These are phyloP conservation scores for Podila verticillata DNA, from an alignment of 192 early-diverging fungal species.

Conservation along the genomic window DNA sequence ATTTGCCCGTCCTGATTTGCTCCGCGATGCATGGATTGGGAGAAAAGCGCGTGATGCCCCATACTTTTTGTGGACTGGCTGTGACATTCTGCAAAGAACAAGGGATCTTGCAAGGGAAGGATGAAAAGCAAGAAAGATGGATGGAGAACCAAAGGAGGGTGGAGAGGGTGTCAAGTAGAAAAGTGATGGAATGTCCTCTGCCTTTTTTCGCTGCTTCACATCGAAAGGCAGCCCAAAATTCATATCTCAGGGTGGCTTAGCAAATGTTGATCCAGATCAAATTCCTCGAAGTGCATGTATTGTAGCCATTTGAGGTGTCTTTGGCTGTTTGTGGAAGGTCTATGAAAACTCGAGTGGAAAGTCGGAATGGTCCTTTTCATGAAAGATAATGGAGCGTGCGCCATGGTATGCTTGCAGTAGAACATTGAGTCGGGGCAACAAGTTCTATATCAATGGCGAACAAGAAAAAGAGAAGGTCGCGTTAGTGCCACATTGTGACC, in stretches of 20 bases:
- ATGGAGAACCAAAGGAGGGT: not conserved
- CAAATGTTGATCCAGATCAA: not conserved
- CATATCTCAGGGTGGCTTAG: not conserved
- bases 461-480: not conserved
- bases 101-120: not conserved
- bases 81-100: conserved; percentile 21
- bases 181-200: not conserved
- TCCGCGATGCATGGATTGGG: too few species aligned
- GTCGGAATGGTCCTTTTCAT: conserved; percentile 50
- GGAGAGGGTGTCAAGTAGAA: not conserved
- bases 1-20: too few species aligned
- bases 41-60: not conserved
- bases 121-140: not conserved
- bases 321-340: not conserved
- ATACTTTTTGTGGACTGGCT: conserved; percentile 46
- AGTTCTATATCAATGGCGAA: conserved; percentile 43
- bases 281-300: not conserved
- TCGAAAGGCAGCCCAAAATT: not conserved
- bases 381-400: conserved; percentile 60
- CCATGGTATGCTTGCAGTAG: conserved; percentile 64
- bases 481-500: too few species aligned
- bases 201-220: not conserved
- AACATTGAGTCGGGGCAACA: conserved; percentile 57
- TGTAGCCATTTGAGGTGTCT: not conserved
- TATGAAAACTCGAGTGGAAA: conserved; percentile 39